Evolutionary conservation across 2,329 filamentous ascomycete species (phyloP), one percentile per base, ranked within the genome.

Genomic region (Westerdykella ornata): DNA sequence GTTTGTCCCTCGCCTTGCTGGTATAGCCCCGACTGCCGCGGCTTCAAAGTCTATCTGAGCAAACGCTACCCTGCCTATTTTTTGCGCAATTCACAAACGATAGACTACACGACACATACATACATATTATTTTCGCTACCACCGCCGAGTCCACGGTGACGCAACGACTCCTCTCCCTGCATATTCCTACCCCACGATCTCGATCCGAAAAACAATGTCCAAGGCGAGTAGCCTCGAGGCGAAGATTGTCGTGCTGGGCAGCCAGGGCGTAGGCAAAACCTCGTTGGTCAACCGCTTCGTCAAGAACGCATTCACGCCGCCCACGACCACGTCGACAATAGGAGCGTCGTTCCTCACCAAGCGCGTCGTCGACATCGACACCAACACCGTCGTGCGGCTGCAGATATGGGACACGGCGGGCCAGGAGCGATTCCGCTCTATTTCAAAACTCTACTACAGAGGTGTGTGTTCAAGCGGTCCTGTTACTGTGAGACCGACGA

Each of bases 321-420:
- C 68, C 13, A 66, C 65, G 17, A 71, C 70, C 12, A 68, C 69
- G 42, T 71, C 69, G 7, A 74, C 72, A 12, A 67, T 74, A 46
- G 72, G 72, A 48, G 72, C 72, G 57, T 71, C 72, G 18, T 74
- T 76, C 48, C 66, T 88, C 34, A 81, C 85, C 19, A 79, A 84
- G 46, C 69, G 86, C 32, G 76, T 84, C 13, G 63, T 72, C 38
- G 89, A 96, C 67, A 80, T 79, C 47, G 86, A 95, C 62, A 86
- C 84, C 16, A 86, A 90, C 56, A 92, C 88, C 1, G 75, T 85
- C 17, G 88, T 96, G 28, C 81, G 89, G n/a, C 74, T 96, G 29
- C 89, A 96, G 62, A 94, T 96, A 53, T 96, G 89, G 89, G 89
- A 96, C 63, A 96, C 89, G 26, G 88, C 90, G 43, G 90, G 90